A percentile compares a stretch with the other conserved stretches of the same genome.
These are phyloP conservation scores for Pseudocercospora vitis DNA, from an alignment of 2,329 filamentous ascomycete genomes.

Conservation along the genomic window DNA sequence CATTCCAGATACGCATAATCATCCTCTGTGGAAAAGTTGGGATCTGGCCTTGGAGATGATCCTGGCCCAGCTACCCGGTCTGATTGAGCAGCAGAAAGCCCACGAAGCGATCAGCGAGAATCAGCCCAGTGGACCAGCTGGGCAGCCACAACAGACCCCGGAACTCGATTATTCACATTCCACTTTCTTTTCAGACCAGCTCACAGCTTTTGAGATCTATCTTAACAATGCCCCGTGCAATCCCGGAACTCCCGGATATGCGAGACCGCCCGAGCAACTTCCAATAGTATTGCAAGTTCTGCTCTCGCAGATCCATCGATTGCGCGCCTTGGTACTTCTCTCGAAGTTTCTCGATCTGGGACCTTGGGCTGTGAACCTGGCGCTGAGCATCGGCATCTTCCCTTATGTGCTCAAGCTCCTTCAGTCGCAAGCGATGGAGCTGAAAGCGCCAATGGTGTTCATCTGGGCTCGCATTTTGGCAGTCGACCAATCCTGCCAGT, in stretches of 20 bases:
- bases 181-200: slow-evolving; percentile 92
- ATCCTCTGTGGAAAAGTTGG: slow-evolving; percentile 96
- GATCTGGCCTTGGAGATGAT: slow-evolving; percentile 96
- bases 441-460: slow-evolving; percentile 99
- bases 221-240: slow-evolving; percentile 86
- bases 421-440: slow-evolving; percentile 88
- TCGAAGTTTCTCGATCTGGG: slow-evolving; percentile 93
- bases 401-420: slow-evolving; percentile 97
- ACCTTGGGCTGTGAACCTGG: slow-evolving; percentile 97
- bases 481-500: slow-evolving; percentile 90
- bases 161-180: slow-evolving; percentile 92
- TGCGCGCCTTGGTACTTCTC: slow-evolving; percentile 85
- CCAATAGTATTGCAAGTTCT: slow-evolving; percentile 95
- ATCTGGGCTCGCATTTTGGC: slow-evolving; percentile 97
- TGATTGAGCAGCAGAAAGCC: slow-evolving; percentile 73
- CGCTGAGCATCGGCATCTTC: slow-evolving; percentile 96
- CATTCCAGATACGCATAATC: slow-evolving; percentile 91
- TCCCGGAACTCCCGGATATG: slow-evolving; percentile 76
- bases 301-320: slow-evolving; percentile 88
- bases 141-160: slow-evolving; percentile 25
- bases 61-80: slow-evolving; percentile 78
- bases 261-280: slow-evolving; percentile 73
- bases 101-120: slow-evolving; percentile 41
- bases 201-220: slow-evolving; percentile 97
- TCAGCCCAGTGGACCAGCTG: slow-evolving; percentile 14